These are phyloP conservation scores for Thermochaetoides thermophila DNA, from an alignment of 495 filamentous ascomycete species.

Conservation along the genomic window DNA sequence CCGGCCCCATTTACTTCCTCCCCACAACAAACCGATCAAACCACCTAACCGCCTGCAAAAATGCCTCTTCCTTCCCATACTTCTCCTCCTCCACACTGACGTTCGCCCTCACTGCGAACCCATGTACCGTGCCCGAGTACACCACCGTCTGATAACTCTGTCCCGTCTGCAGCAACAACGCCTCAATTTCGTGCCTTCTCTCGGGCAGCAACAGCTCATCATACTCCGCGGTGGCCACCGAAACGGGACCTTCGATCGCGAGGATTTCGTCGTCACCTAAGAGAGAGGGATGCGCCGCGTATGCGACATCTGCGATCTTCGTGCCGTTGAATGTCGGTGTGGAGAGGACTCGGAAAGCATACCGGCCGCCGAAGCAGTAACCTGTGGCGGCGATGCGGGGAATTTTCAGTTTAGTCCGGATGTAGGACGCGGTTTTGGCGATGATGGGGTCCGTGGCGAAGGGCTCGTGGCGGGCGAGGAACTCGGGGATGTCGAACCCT, in stretches of 20 bases:
- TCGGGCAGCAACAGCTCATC: constrained; percentile 48
- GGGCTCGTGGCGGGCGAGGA: constrained; percentile 39
- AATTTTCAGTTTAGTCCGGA: constrained; percentile 40
- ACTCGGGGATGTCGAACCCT: constrained; percentile 39
- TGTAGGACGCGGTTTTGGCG: constrained; percentile 40
- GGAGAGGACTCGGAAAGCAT: constrained; percentile 21
- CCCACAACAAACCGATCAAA: constrained; percentile 31
- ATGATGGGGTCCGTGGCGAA: constrained; percentile 48
- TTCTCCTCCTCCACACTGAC: constrained; percentile 40
- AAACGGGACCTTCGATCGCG: constrained; percentile 46
- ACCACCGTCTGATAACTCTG: constrained; percentile 49
- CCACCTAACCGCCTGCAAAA: constrained; percentile 58
- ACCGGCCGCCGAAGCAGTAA: constrained; percentile 45
- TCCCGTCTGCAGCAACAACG: constrained; percentile 15
- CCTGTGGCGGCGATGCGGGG: constrained; percentile 50
- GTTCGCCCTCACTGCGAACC: constrained; percentile 54
- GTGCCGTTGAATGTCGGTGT: constrained; percentile 13
- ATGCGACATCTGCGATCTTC: constrained; percentile 43
- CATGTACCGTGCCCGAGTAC: constrained; percentile 51
- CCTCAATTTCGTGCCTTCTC: constrained; percentile 39
- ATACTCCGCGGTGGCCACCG: constrained; percentile 55
- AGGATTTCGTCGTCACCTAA: constrained; percentile 48
- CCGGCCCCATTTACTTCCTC: neutral
- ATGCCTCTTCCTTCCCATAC: constrained; percentile 66
- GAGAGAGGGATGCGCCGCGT: constrained; percentile 55